phyloP scores from a whole-genome alignment of 2,329 filamentous ascomycete genomes.

The Hypoxylon sp. region DNA sequence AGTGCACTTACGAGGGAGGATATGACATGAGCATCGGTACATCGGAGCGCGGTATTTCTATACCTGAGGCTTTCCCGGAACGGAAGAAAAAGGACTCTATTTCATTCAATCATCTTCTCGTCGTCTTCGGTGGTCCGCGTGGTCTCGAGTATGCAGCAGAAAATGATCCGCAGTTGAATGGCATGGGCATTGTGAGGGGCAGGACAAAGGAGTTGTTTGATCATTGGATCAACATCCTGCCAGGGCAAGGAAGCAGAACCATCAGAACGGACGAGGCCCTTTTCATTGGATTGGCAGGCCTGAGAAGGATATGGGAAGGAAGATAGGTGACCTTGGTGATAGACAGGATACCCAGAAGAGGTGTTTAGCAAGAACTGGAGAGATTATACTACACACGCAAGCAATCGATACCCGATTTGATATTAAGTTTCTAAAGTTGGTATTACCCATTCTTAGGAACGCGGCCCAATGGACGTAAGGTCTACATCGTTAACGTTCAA shows the following conservation, averaged over 20 bases:
- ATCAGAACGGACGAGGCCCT: constrained; percentile 89
- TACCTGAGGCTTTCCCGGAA: constrained; percentile 63
- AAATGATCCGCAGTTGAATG: constrained; percentile 69
- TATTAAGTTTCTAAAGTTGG: constrained; percentile 13
- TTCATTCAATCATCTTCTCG: constrained; percentile 77
- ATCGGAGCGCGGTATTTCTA: constrained; percentile 78
- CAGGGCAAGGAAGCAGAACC: constrained; percentile 83
- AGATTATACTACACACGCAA: constrained; percentile 25
- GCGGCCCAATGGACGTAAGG: constrained; percentile 41
- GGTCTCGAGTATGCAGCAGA: constrained; percentile 83
- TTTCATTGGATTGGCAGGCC: constrained; percentile 79
- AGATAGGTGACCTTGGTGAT: constrained; percentile 40
- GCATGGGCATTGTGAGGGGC: constrained; percentile 73
- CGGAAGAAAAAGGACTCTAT: constrained; percentile 55
- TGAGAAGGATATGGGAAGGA: constrained; percentile 70
- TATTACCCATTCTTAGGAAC: constrained; percentile 19
- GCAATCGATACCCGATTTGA: constrained; percentile 37
- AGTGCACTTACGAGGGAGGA: constrained; percentile 79
- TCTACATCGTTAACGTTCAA: constrained; percentile 47
- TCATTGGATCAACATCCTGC: constrained; percentile 85
- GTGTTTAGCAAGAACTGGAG: background rate
- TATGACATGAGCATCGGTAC: constrained; percentile 89
- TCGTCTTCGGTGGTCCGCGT: constrained; percentile 86
- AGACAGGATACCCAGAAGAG: background rate
- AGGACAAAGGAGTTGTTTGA: constrained; percentile 83